phyloP scores from a whole-genome alignment of 768 basidiomycete species.

The Xerocomus spinulosus region DNA sequence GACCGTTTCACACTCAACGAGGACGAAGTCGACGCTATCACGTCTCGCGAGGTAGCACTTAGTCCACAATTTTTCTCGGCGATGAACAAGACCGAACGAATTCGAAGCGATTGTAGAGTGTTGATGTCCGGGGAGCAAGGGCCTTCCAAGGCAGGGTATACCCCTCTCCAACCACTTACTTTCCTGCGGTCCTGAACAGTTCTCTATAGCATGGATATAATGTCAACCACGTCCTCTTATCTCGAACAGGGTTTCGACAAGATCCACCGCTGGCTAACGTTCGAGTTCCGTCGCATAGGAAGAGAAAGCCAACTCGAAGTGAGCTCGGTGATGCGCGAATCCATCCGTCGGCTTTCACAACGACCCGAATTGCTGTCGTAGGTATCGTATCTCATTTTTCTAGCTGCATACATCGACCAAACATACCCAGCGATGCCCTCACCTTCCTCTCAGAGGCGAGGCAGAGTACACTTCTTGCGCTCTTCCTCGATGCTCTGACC shows the following conservation, averaged over 20 bases:
- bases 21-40: constrained; percentile 67
- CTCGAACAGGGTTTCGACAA: constrained; percentile 91
- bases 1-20: constrained; percentile 78
- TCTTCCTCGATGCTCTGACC: constrained; percentile 85
- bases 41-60: constrained; percentile 74
- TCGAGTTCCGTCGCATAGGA: constrained; percentile 78
- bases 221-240: constrained; percentile 72
- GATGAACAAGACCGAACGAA: constrained; percentile 81
- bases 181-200: neutral
- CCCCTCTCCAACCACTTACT: neutral
- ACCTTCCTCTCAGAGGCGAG: constrained; percentile 75
- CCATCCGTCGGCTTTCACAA: constrained; percentile 65
- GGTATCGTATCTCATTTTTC: constrained; percentile 1
- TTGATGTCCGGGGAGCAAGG: constrained; percentile 84
- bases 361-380: constrained; percentile 67
- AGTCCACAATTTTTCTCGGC: constrained; percentile 73
- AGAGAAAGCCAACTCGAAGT: constrained; percentile 74
- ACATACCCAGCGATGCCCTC: constrained; percentile 64
- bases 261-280: constrained; percentile 77
- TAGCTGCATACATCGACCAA: neutral
- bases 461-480: constrained; percentile 70
- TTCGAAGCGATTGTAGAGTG: constrained; percentile 79
- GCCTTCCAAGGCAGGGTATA: constrained; percentile 71
- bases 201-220: constrained; percentile 72
- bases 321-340: constrained; percentile 58